phyloP scores from a whole-genome alignment of 139 green algal genomes.

The Desmodesmus armatus region DNA sequence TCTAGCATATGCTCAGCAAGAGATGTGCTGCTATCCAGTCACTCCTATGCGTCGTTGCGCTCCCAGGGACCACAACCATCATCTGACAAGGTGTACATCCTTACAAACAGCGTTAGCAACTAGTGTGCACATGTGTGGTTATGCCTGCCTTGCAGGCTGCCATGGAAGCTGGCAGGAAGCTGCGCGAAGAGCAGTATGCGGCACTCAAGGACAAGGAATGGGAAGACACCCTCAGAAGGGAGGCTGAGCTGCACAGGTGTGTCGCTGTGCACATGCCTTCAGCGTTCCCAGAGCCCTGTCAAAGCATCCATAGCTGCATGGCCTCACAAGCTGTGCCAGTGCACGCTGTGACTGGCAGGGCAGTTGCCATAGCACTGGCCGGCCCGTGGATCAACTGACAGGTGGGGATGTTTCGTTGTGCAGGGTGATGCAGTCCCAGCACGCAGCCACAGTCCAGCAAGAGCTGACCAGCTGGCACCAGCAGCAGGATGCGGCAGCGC shows the following conservation, averaged over 20 bases:
- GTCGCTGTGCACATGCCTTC: not conserved
- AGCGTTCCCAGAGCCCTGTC: not conserved
- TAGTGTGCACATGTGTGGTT: not conserved
- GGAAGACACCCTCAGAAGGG: slow-evolving; percentile 61
- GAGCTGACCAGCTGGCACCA: slow-evolving; percentile 64
- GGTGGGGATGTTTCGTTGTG: not conserved
- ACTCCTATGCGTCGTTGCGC: no score
- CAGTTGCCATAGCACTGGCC: not conserved
- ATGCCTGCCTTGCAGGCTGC: slow-evolving; percentile 52
- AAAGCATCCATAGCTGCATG: no score
- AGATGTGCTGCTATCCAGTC: no score
- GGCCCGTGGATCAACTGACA: not conserved
- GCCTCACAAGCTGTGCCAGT: no score
- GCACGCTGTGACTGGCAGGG: no score
- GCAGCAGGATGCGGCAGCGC: slow-evolving; percentile 53
- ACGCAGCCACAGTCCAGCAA: slow-evolving; percentile 48
- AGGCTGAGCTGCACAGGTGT: slow-evolving; percentile 67
- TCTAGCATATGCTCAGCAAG: no score
- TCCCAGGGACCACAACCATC: no score
- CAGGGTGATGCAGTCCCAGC: slow-evolving; percentile 51
- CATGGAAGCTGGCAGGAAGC: slow-evolving; percentile 70
- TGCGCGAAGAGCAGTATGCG: slow-evolving; percentile 75
- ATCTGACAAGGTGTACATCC: no score
- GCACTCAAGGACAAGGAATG: slow-evolving; percentile 69
- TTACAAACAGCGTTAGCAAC: no score